Base-by-base conservation (phyloP, 345 rosid species). In the Camelina neglecta region DNA sequence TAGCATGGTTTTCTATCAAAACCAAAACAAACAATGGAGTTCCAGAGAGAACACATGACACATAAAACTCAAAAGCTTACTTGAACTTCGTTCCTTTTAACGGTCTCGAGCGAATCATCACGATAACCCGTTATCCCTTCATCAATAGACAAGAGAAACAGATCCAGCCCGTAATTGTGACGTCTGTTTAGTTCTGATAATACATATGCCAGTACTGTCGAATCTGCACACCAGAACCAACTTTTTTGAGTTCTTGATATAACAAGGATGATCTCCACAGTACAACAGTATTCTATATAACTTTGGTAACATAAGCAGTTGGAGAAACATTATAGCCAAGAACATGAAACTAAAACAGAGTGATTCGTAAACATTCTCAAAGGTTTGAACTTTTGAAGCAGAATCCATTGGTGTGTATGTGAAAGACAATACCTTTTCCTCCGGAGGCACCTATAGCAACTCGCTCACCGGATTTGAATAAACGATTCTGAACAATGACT, bases 51-150 rank as follows among this genome's bases (percentile, higher is more conserved):
- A 29, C 60, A 57, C 12, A n/a, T 4, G 2, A 26, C 21, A 8
- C 41, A 57, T 15, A 35, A 31, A 15, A n/a, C 5, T 10, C 26
- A 36, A 60, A 33, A 16, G 24, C 67, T 66, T 16, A 85, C 97
- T 90, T 91, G 97, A 67, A 86, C 39, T 85, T 92, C 97, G 71
- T 94, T 94, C 71, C 98, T 82, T 83, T 94, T 92, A 67, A 94
- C 98, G 9, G 95, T 92, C 80, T 90, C 91, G 24, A 94, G 96
- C 5, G 98, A 94, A 73, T 94, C 96, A 55, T 94, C 97, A 59
- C 96, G 83, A 65, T 94, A 94, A 36, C 98, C 98, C 0, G 95
- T 90, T 45, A 92, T 94, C 33, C 97, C 96, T 82, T 94, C 98
- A 64, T 94, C 97, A 61, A 92, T 82, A 0, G 96, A 94, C 71